These are phyloP conservation scores for Daldinia grandis DNA, from an alignment of 495 filamentous ascomycete species.

Conservation along the genomic window DNA sequence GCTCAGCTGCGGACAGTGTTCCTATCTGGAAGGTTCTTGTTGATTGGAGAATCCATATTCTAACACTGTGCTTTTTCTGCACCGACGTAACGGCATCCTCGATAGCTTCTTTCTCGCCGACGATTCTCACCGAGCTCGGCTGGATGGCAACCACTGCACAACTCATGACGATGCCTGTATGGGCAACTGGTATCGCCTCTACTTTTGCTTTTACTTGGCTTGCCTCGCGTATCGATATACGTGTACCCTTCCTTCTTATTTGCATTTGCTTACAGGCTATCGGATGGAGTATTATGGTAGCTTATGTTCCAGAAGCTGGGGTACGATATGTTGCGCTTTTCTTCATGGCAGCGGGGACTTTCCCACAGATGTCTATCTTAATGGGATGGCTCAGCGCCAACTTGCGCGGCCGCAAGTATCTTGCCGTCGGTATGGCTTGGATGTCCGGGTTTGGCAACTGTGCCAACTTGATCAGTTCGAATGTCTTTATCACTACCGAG, in stretches of 20 bases:
- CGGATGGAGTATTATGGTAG: slow-evolving; percentile 44
- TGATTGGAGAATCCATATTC: slow-evolving; percentile 39
- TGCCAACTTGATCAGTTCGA: slow-evolving; percentile 66
- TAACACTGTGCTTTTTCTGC: slow-evolving; percentile 42
- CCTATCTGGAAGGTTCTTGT: slow-evolving; percentile 33
- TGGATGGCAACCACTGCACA: slow-evolving; percentile 29
- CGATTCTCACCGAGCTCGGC: slow-evolving; percentile 36
- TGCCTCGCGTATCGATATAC: slow-evolving; percentile 22
- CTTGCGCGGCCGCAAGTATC: slow-evolving; percentile 65
- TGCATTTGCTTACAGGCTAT: slow-evolving; percentile 36
- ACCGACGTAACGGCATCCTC: slow-evolving; percentile 35
- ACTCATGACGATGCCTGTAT: slow-evolving; percentile 38
- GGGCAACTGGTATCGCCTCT: slow-evolving; percentile 27
- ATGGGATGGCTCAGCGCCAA: slow-evolving; percentile 43
- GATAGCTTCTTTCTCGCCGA: slow-evolving; percentile 36
- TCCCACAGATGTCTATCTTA: slow-evolving; percentile 41
- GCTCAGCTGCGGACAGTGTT: slow-evolving; percentile 26
- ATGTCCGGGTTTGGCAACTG: slow-evolving; percentile 65
- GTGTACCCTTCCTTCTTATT: slow-evolving; percentile 39
- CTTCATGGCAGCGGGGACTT: slow-evolving; percentile 39
- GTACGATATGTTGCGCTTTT: slow-evolving; percentile 39
- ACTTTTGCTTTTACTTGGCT: slow-evolving; percentile 33
- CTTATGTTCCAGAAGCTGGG: slow-evolving; percentile 23
- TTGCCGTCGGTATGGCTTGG: slow-evolving; percentile 63
- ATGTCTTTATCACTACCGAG: slow-evolving; percentile 54